Percentiles rank a stretch among this genome's conserved stretches.
These are phyloP conservation scores for Sarocladiaceae sp. DNA, from an alignment of 2,329 filamentous ascomycete genomes.

Conservation along the genomic window DNA sequence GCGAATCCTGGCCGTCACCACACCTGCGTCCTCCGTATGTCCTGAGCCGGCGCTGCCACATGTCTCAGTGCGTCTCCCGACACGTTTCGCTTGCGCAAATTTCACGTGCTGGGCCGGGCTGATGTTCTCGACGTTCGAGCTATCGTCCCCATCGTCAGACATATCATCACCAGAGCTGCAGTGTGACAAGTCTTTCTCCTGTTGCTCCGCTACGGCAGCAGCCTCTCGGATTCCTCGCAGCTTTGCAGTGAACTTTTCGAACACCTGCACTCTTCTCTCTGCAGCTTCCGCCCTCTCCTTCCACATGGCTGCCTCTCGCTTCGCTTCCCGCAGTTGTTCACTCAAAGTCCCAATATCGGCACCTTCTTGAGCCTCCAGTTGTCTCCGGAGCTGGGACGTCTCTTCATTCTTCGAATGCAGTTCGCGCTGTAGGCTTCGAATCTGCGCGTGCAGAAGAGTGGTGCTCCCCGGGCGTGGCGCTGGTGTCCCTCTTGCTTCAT, in stretches of 20 bases:
- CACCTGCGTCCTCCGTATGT: constrained; percentile 19
- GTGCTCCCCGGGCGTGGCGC: constrained; percentile 21
- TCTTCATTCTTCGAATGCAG: constrained; percentile 42
- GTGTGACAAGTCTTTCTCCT: not conserved
- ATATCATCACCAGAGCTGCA: not conserved
- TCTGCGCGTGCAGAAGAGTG: constrained; percentile 39
- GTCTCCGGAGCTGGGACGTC: constrained; percentile 34
- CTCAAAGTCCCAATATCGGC: constrained; percentile 39
- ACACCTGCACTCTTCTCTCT: constrained; percentile 43
- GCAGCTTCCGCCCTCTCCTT: constrained; percentile 48
- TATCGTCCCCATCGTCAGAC: not conserved
- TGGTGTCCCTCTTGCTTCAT: constrained; percentile 6
- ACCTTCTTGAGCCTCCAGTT: constrained; percentile 37
- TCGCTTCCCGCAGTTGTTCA: constrained; percentile 38
- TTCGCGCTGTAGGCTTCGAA: constrained; percentile 41
- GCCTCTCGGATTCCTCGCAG: constrained; percentile 8
- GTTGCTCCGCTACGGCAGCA: not conserved
- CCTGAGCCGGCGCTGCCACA: constrained; percentile 17
- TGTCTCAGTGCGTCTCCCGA: not conserved
- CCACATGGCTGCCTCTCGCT: constrained; percentile 37
- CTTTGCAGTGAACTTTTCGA: constrained; percentile 34
- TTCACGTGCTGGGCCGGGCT: constrained; percentile 6
- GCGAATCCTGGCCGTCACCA: constrained; percentile 20
- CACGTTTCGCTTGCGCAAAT: constrained; percentile 1
- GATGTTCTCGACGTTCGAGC: constrained; percentile 6